These are phyloP conservation scores for Ophiosphaerella korrae DNA, from an alignment of 2,329 filamentous ascomycete species.

Conservation along the genomic window DNA sequence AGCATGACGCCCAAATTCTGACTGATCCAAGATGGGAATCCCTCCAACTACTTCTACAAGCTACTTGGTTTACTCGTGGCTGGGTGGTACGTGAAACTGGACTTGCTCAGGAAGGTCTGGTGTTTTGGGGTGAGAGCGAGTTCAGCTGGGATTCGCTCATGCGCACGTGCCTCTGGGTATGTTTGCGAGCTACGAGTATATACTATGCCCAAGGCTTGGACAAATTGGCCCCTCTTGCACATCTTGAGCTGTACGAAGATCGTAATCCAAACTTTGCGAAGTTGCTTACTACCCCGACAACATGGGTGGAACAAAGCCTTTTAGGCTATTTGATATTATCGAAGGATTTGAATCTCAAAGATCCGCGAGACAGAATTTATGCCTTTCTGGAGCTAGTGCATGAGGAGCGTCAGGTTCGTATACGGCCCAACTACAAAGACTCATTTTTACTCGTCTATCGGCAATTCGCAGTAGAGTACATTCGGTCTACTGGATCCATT, in stretches of 20 bases:
- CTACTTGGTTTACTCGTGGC: conserved; percentile 11
- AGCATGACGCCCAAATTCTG: conserved; percentile 1
- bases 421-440: conserved; percentile 13
- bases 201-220: conserved; percentile 3
- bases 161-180: not conserved
- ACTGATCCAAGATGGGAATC: conserved; percentile 11
- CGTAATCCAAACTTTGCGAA: conserved; percentile 2
- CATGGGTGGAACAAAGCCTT: conserved; percentile 3
- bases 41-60: not conserved
- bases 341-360: conserved; percentile 4
- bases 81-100: conserved; percentile 19
- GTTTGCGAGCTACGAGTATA: not conserved
- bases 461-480: conserved; percentile 9
- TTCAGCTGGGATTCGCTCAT: conserved; percentile 6
- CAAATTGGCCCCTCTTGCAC: conserved; percentile 1
- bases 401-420: not conserved
- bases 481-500: conserved; percentile 1
- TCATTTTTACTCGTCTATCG: conserved; percentile 8
- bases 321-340: conserved; percentile 15
- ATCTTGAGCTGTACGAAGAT: conserved; percentile 5
- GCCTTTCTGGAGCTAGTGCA: conserved; percentile 12
- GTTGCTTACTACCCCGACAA: conserved; percentile 2
- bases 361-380: conserved; percentile 14
- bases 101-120: conserved; percentile 4
- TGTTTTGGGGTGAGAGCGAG: conserved; percentile 8